Base-by-base conservation (phyloP, 208 protist genomes). In the Trypanosoma congolense region DNA sequence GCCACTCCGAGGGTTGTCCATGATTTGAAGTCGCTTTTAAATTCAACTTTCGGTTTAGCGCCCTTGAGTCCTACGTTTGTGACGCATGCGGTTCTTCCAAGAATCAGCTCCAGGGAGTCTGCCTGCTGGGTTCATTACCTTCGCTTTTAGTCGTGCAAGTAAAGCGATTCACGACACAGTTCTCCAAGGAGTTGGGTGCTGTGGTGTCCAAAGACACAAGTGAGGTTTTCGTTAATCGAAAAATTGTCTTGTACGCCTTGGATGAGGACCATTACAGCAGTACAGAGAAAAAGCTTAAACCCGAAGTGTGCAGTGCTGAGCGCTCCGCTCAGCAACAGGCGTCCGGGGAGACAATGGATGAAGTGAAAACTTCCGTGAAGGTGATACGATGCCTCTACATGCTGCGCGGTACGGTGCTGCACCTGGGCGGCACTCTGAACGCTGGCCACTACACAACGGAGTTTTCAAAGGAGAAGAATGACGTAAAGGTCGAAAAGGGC, bases 371-470 rank as follows among this genome's bases (percentile, higher is more conserved):
- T 31, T 40, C 55, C 35, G 43, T 77, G 28, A 46, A 68, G 46
- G 46, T 65, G 36, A 35, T 76, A 38, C 44, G 70, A 52, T 60
- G 59, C 1, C 24, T 18, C n/a, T 90, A 86, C 49, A 58, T 43
- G 0, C 62, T 90, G 8, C 61, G 68, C 18, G 70, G 73, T 33
- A 48, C 62, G 22, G 75, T 90, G 6, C 49, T 74, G 30, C 82
- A 90, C 47, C 61, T 78, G n/a, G 82, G 82, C 10, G 24, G 24
- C 2, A 66, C 51, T 16, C 63, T 83, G 3, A 48, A 83, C 42
- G 74, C 47, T 38, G 82, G 82, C 5, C 82, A 90, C 65, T 90
- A 90, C 65, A 64, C 85, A 1, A 56, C 82, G 4, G 61, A 83
- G 28, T 88, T 88, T 33, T 65, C 62, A 22, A 53, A 3, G 55